These are phyloP conservation scores for Bruguiera hainesii DNA, from an alignment of 441 rosid genomes.

Conservation along the genomic window DNA sequence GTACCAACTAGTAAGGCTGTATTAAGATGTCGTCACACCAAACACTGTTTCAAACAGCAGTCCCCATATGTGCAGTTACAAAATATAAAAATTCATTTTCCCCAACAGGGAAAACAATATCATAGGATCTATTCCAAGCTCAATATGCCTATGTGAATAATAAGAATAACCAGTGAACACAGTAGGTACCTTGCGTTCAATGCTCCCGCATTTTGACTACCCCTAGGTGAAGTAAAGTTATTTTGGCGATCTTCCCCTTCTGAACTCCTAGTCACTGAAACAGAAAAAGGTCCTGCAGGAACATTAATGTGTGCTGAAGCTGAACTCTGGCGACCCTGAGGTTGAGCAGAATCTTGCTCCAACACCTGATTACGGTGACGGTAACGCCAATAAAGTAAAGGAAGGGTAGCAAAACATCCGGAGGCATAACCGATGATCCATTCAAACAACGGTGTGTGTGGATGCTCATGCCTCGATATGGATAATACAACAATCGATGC, in stretches of 20 bases:
- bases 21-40: background rate
- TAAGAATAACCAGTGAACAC: constrained; percentile 8
- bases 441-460: constrained; percentile 65
- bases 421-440: constrained; percentile 95
- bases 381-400: constrained; percentile 88
- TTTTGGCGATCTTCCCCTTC: constrained; percentile 58
- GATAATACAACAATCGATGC: constrained; percentile 78
- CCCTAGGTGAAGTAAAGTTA: constrained; percentile 43
- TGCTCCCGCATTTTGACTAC: constrained; percentile 42
- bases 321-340: constrained; percentile 30
- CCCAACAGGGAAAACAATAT: background rate
- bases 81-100: background rate
- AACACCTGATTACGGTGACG: constrained; percentile 53
- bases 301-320: constrained; percentile 57
- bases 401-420: constrained; percentile 90
- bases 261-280: constrained; percentile 59
- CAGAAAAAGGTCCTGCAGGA: constrained; percentile 63
- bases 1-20: background rate
- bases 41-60: background rate
- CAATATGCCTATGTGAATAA: background rate
- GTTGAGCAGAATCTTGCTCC: constrained; percentile 59
- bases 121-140: constrained; percentile 3
- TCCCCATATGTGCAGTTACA: background rate
- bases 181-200: constrained; percentile 48
- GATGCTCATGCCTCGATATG: constrained; percentile 70